Conservation (phyloP, 164 flowering plant species). For the Berberis vulgaris region DNA sequence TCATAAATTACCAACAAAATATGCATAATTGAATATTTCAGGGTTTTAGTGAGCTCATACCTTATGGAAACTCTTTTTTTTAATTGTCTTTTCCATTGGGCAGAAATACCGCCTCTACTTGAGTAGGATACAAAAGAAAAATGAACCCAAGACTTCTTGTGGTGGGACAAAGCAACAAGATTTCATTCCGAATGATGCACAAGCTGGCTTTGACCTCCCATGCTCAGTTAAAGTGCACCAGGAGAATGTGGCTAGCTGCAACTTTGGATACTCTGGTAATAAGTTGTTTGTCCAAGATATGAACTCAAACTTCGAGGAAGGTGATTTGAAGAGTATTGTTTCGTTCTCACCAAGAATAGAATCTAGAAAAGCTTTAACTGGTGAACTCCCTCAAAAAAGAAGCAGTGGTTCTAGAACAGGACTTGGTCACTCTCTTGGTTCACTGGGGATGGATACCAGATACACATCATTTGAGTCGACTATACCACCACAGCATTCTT, state of each 20-base stretch:
- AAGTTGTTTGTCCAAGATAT: slow-evolving; percentile 23
- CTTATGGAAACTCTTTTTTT: too few species aligned
- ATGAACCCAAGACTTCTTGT: slow-evolving; percentile 33
- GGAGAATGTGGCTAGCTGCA: slow-evolving; percentile 21
- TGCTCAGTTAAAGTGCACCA: slow-evolving; percentile 22
- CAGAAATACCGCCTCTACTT: slow-evolving; percentile 95
- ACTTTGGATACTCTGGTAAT: slow-evolving; percentile 25
- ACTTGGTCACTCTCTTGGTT: slow-evolving; percentile 16
- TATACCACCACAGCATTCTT: slow-evolving; percentile 22
- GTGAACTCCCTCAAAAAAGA: slow-evolving; percentile 22
- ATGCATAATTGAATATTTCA: too few species aligned
- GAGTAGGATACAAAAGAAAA: slow-evolving; percentile 70
- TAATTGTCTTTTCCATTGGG: neutral
- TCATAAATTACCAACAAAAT: too few species aligned
- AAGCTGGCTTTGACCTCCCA: slow-evolving; percentile 30
- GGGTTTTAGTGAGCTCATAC: too few species aligned
- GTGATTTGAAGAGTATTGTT: slow-evolving; percentile 21
- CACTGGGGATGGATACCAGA: slow-evolving; percentile 21
- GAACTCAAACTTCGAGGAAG: slow-evolving; percentile 19
- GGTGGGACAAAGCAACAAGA: slow-evolving; percentile 40
- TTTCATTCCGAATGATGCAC: slow-evolving; percentile 31
- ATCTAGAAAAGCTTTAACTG: slow-evolving; percentile 13
- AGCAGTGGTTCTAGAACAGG: slow-evolving; percentile 18
- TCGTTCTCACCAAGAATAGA: slow-evolving; percentile 23
- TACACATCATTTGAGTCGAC: slow-evolving; percentile 24